A percentile compares a stretch with the other conserved stretches of the same genome.
phyloP scores from a whole-genome alignment of 2,329 filamentous ascomycete genomes.

The Erysiphe neolycopersici region DNA sequence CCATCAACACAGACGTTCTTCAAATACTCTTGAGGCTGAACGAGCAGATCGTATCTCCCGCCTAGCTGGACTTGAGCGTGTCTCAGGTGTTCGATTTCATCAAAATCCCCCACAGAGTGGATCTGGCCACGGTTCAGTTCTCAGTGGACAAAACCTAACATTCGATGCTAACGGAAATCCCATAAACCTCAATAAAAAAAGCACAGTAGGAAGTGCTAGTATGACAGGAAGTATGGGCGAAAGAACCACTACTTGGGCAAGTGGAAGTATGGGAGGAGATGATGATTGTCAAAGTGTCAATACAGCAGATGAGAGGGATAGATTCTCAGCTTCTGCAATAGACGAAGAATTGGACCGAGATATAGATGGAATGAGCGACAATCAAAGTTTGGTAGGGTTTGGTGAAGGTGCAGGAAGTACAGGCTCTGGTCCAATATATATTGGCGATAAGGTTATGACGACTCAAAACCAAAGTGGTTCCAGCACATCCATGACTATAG shows the following conservation, averaged over 20 bases:
- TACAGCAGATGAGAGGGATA: conserved; percentile 19
- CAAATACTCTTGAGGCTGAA: conserved; percentile 63
- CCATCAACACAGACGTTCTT: conserved; percentile 31
- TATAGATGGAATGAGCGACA: conserved; percentile 47
- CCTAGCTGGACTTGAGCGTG: conserved; percentile 68
- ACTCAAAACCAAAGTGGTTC: conserved; percentile 10
- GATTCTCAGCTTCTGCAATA: conserved; percentile 19
- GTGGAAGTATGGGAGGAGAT: conserved; percentile 26
- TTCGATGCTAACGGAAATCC: conserved; percentile 54
- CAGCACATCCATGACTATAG: conserved; percentile 11
- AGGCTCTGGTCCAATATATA: conserved; percentile 51
- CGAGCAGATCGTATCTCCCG: conserved; percentile 88
- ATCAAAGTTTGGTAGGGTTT: conserved; percentile 71
- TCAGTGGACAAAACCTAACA: conserved; percentile 17
- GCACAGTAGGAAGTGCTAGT: conserved; percentile 74
- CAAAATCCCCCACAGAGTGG: neutral
- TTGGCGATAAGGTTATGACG: conserved; percentile 17
- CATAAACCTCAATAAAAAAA: conserved; percentile 43
- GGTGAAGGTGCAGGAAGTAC: conserved; percentile 77
- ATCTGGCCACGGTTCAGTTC: conserved; percentile 7
- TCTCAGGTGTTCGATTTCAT: conserved; percentile 40
- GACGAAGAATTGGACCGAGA: conserved; percentile 16
- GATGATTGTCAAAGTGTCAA: conserved; percentile 40
- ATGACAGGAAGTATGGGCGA: conserved; percentile 57
- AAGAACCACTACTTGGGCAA: conserved; percentile 34